These are phyloP conservation scores for Rosa rugosa DNA, from an alignment of 306 rosid species.

Conservation along the genomic window DNA sequence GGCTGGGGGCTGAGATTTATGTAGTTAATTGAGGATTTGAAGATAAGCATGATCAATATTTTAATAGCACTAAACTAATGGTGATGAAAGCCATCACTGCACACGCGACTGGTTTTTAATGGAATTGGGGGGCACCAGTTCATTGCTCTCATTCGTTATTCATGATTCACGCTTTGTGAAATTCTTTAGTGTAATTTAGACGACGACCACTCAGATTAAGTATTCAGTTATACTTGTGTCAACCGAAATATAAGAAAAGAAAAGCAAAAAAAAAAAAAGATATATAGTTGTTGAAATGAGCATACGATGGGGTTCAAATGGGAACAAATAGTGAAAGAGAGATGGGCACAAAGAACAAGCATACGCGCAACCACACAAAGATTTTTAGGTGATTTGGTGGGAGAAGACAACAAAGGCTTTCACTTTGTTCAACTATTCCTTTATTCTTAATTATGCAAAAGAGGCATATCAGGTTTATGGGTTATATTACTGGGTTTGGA, in stretches of 20 bases:
- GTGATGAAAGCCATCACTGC: neutral
- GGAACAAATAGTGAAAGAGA: neutral
- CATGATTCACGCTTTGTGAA: neutral
- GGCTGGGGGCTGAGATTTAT: neutral
- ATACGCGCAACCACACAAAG: neutral
- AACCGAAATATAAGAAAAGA: neutral
- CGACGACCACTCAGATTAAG: neutral
- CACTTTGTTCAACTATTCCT: neutral
- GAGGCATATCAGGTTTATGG: neutral
- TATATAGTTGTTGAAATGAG: neutral
- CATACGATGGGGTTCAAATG: neutral
- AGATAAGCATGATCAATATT: neutral
- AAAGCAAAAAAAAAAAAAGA: too few species aligned
- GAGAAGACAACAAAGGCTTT: conserved; percentile 3
- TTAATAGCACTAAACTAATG: neutral
- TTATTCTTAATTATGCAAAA: neutral
- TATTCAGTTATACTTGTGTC: neutral
- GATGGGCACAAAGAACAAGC: conserved; percentile 1
- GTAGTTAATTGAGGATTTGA: neutral
- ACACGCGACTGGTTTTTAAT: neutral
- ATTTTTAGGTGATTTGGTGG: neutral
- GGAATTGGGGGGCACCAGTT: neutral
- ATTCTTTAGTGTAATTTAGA: neutral
- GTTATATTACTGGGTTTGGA: too few species aligned
- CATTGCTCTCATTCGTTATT: neutral